Conservation (phyloP, 2,329 filamentous ascomycete species). For the Lecanoromycetidae sp. region DNA sequence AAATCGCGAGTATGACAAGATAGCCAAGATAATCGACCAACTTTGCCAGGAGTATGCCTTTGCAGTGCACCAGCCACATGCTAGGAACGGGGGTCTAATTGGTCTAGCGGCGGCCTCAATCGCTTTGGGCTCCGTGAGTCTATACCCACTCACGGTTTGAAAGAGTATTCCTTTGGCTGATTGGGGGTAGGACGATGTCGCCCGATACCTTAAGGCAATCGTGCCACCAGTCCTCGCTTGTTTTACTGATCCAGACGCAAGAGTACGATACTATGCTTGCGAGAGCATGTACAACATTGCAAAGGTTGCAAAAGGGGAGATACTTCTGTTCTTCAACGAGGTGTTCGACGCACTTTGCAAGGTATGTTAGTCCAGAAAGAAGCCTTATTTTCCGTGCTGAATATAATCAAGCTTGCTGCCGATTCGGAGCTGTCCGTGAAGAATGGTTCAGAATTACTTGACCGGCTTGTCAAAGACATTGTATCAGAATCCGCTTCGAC, state of each 20-base stretch:
- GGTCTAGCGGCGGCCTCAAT: slow-evolving; percentile 92
- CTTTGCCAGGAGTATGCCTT: slow-evolving; percentile 97
- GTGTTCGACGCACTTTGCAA: slow-evolving; percentile 97
- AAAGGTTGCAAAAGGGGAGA: slow-evolving; percentile 96
- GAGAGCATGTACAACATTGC: slow-evolving; percentile 99
- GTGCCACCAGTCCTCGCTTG: slow-evolving; percentile 93
- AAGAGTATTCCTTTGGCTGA: slow-evolving; percentile 2
- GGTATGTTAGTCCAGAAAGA: slow-evolving; percentile 38
- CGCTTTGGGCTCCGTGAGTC: slow-evolving; percentile 73
- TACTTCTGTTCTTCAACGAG: slow-evolving; percentile 93
- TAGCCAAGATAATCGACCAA: slow-evolving; percentile 83
- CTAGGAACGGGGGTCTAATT: slow-evolving; percentile 89
- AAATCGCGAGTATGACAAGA: slow-evolving; percentile 63
- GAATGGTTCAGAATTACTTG: slow-evolving; percentile 89
- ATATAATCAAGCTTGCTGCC: slow-evolving; percentile 61
- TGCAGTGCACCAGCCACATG: slow-evolving; percentile 91
- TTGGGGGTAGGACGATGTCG: slow-evolving; percentile 56
- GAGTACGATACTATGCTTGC: slow-evolving; percentile 94
- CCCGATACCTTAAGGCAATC: slow-evolving; percentile 82
- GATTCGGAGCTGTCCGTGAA: slow-evolving; percentile 96
- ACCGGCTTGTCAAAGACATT: slow-evolving; percentile 91
- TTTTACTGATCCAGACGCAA: slow-evolving; percentile 94
- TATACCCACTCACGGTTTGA: background rate
- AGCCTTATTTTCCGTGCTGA: background rate
- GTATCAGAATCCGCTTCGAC: slow-evolving; percentile 89